Percentiles rank a stretch among this genome's conserved stretches.
Conservation (phyloP, 2,329 filamentous ascomycete species). For the Hymenoscyphus occultus region DNA sequence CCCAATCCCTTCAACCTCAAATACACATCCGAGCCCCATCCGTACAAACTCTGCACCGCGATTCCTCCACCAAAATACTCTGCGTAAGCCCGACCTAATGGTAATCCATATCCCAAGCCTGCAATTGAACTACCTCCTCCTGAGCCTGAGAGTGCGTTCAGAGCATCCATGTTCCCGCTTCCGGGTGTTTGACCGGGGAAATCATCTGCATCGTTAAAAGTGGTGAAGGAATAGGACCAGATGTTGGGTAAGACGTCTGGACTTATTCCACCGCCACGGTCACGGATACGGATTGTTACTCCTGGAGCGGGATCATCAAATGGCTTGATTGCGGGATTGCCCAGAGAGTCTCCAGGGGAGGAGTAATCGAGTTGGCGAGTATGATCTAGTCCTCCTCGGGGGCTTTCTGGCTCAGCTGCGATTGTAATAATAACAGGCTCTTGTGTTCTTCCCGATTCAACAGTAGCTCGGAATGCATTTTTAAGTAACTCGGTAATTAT, state of each 20-base stretch:
- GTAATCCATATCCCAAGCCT: slow-evolving; percentile 88
- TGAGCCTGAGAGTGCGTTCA: slow-evolving; percentile 71
- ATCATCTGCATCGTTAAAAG: slow-evolving; percentile 67
- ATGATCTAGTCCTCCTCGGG: slow-evolving; percentile 13
- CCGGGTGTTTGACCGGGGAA: slow-evolving; percentile 42
- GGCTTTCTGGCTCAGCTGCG: slow-evolving; percentile 54
- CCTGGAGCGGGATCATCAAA: slow-evolving; percentile 69
- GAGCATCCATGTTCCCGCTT: slow-evolving; percentile 57
- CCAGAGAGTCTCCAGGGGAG: slow-evolving; percentile 17
- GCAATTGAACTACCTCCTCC: slow-evolving; percentile 80
- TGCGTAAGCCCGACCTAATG: slow-evolving; percentile 86
- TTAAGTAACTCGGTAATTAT: slow-evolving; percentile 96
- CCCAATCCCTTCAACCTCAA: slow-evolving; percentile 47
- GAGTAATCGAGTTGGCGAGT: not conserved
- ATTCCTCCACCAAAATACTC: slow-evolving; percentile 98
- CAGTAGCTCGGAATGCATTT: slow-evolving; percentile 90
- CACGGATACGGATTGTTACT: slow-evolving; percentile 91
- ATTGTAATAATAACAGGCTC: slow-evolving; percentile 92
- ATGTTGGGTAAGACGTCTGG: slow-evolving; percentile 82
- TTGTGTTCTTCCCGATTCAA: slow-evolving; percentile 75
- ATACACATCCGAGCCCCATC: slow-evolving; percentile 77
- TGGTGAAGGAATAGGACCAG: slow-evolving; percentile 97
- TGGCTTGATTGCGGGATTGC: slow-evolving; percentile 46
- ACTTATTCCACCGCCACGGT: slow-evolving; percentile 89
- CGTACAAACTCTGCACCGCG: slow-evolving; percentile 89